Conservation (phyloP, 1,284 basidiomycete genomes). For the Fomitopsis betulina region DNA sequence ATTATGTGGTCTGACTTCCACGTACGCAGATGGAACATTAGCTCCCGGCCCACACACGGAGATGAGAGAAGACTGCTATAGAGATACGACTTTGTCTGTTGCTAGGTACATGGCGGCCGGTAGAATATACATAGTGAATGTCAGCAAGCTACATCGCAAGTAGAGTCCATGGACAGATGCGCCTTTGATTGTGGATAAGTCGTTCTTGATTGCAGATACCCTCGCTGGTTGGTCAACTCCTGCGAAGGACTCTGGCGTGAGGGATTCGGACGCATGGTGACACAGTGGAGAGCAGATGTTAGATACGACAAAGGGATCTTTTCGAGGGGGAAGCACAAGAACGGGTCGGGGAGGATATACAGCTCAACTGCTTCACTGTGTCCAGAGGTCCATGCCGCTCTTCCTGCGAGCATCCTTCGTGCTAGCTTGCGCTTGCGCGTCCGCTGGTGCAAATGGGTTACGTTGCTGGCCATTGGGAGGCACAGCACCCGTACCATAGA, state of each 20-base stretch:
- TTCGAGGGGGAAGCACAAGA: slow-evolving; percentile 18
- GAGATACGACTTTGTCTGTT: slow-evolving; percentile 7
- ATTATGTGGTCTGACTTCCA: background rate
- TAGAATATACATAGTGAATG: slow-evolving; percentile 9
- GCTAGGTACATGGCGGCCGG: slow-evolving; percentile 11
- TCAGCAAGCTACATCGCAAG: slow-evolving; percentile 8
- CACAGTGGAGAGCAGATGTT: slow-evolving; percentile 2
- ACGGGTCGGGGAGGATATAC: background rate
- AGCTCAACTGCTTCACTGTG: slow-evolving; percentile 43
- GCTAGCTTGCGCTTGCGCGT: slow-evolving; percentile 30
- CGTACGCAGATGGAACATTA: background rate
- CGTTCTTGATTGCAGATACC: slow-evolving; percentile 1
- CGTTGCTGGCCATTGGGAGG: slow-evolving; percentile 39
- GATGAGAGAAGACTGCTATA: background rate
- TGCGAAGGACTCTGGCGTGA: background rate
- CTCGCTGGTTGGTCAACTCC: background rate
- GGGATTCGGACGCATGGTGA: slow-evolving; percentile 4
- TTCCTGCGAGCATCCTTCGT: slow-evolving; percentile 57
- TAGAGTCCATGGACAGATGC: slow-evolving; percentile 12
- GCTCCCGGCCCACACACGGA: background rate
- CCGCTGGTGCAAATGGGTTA: slow-evolving; percentile 51
- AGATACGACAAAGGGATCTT: slow-evolving; percentile 1
- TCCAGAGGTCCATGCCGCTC: slow-evolving; percentile 74
- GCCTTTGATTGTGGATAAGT: slow-evolving; percentile 3
- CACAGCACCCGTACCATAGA: slow-evolving; percentile 64